Evolutionary conservation across 805 yeast species (phyloP).

Genomic region (Wickerhamomyces queroliae): DNA sequence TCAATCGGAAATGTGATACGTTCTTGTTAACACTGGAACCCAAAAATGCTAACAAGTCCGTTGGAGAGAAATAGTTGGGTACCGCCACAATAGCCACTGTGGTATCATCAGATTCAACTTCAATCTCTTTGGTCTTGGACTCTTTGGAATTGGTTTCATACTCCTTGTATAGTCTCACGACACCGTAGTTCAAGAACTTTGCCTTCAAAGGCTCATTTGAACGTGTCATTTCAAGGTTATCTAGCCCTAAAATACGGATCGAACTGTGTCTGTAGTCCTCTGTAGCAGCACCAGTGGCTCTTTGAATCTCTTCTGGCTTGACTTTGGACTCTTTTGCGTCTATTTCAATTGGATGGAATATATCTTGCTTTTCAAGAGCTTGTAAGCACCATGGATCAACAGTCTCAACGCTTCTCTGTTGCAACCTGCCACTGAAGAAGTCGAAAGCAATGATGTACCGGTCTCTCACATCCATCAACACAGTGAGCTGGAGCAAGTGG

Average conservation of each 20-base stretch:
- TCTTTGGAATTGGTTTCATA: conserved; percentile 28
- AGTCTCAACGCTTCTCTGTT: background rate
- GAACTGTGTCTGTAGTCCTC: conserved; percentile 30
- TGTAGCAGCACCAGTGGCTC: too few relatives aligned
- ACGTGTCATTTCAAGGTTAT: conserved; percentile 2
- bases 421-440: background rate
- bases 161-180: conserved; percentile 60
- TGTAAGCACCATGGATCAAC: background rate
- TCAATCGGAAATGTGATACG: conserved; percentile 67
- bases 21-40: conserved; percentile 52
- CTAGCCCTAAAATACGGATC: conserved; percentile 26
- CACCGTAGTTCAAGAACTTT: conserved; percentile 65
- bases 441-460: background rate
- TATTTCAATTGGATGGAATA: background rate
- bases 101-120: conserved; percentile 47
- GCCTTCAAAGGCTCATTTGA: conserved; percentile 31
- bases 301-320: background rate
- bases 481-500: background rate
- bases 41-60: conserved; percentile 76
- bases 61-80: conserved; percentile 82
- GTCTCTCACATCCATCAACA: background rate
- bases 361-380: background rate
- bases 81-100: conserved; percentile 79
- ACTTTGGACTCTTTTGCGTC: background rate
- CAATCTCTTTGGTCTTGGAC: conserved; percentile 13